Conservation (phyloP, 257 asterid genomes). For the Solanum neorickii region DNA sequence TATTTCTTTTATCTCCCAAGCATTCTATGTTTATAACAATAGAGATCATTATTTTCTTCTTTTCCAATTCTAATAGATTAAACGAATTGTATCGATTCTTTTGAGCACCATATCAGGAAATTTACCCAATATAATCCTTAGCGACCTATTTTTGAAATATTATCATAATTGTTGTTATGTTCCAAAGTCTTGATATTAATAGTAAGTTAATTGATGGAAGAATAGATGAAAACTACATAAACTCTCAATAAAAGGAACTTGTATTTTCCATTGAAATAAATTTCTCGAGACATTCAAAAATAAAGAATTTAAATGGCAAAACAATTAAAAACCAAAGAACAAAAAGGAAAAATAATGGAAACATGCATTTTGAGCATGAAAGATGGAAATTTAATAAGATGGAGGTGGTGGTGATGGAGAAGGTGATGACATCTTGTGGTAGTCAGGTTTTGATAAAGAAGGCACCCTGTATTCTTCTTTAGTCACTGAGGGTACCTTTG, state of each 20-base stretch:
- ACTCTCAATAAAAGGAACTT: not conserved
- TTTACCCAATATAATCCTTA: too few relatives aligned
- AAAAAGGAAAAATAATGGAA: too few relatives aligned
- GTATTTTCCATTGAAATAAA: not conserved
- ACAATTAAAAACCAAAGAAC: too few relatives aligned
- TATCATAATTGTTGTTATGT: too few relatives aligned
- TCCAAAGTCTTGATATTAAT: not conserved
- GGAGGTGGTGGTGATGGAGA: not conserved
- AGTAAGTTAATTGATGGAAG: not conserved
- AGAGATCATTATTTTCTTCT: not conserved
- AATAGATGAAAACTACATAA: not conserved
- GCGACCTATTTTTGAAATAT: too few relatives aligned
- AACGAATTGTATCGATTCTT: not conserved
- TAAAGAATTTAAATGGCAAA: not conserved
- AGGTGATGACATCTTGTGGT: not conserved
- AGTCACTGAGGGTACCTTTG: not conserved
- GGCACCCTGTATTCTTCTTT: not conserved
- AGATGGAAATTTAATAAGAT: not conserved
- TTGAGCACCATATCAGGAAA: not conserved
- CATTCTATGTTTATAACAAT: not conserved
- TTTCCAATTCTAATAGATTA: not conserved
- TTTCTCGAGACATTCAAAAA: not conserved
- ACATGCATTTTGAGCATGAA: not conserved
- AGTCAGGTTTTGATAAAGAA: not conserved
- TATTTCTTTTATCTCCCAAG: not conserved